phyloP scores from a whole-genome alignment of 2,329 filamentous ascomycete genomes.

The Fusarium agapanthi region DNA sequence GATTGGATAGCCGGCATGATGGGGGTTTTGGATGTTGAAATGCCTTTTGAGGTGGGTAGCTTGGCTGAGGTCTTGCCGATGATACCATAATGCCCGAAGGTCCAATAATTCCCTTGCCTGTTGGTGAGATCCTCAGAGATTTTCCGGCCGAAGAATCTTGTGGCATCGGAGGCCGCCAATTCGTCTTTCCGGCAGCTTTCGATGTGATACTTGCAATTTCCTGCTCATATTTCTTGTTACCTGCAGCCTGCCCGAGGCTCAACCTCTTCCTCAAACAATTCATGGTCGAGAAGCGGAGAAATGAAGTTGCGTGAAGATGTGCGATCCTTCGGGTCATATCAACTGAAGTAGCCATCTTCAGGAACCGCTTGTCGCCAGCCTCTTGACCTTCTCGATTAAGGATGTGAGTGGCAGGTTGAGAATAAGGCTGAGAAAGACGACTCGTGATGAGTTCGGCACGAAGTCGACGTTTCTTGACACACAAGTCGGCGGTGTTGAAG shows the following conservation, averaged over 20 bases:
- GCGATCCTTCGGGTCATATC: slow-evolving; percentile 50
- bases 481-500: slow-evolving; percentile 58
- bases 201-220: slow-evolving; percentile 32
- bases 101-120: slow-evolving; percentile 13
- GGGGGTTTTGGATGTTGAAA: slow-evolving; percentile 31
- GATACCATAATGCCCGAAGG: slow-evolving; percentile 1
- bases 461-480: slow-evolving; percentile 73
- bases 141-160: slow-evolving; percentile 34
- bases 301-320: slow-evolving; percentile 58
- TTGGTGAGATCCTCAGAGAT: slow-evolving; percentile 24
- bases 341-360: slow-evolving; percentile 57
- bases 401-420: slow-evolving; percentile 74
- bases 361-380: slow-evolving; percentile 57
- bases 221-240: slow-evolving; percentile 43
- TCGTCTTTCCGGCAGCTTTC: slow-evolving; percentile 30
- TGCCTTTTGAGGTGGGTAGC: slow-evolving; percentile 3
- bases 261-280: slow-evolving; percentile 65
- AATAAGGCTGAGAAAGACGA: slow-evolving; percentile 74
- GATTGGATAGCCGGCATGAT: slow-evolving; percentile 42
- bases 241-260: slow-evolving; percentile 41
- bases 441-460: slow-evolving; percentile 72
- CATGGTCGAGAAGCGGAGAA: slow-evolving; percentile 72
- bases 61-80: slow-evolving; percentile 9
- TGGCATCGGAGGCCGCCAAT: slow-evolving; percentile 35
- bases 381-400: slow-evolving; percentile 65